Percentiles rank a stretch among this genome's conserved stretches.
These are phyloP conservation scores for Penicillium lividum DNA, from an alignment of 495 filamentous ascomycete genomes.

Conservation along the genomic window DNA sequence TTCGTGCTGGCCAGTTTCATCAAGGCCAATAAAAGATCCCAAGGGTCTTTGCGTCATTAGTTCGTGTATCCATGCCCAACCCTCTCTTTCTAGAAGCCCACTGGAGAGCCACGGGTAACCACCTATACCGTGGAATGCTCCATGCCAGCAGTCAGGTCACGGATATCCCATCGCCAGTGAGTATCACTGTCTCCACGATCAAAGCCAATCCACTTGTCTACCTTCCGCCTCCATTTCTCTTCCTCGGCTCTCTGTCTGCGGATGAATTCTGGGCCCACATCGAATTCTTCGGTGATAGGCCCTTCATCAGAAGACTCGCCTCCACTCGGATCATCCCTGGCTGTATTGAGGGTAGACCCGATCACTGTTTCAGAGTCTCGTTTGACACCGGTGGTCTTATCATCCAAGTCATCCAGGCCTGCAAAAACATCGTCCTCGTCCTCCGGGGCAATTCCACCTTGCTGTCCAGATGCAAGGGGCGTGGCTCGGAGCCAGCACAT, in stretches of 20 bases:
- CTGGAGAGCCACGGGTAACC: no score
- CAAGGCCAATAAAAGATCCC: slow-evolving; percentile 14
- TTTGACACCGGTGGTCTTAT: slow-evolving; percentile 48
- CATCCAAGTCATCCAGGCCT: slow-evolving; percentile 67
- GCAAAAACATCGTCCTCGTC: slow-evolving; percentile 79
- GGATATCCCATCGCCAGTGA: slow-evolving; percentile 59
- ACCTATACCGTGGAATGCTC: neutral
- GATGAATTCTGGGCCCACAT: slow-evolving; percentile 94
- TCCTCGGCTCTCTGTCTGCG: slow-evolving; percentile 87
- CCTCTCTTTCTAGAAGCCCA: neutral
- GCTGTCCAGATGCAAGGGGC: slow-evolving; percentile 35
- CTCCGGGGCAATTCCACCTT: slow-evolving; percentile 31
- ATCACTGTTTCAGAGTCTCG: slow-evolving; percentile 29
- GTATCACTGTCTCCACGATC: slow-evolving; percentile 43
- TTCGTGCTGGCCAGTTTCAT: slow-evolving; percentile 29
- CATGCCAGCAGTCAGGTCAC: slow-evolving; percentile 40
- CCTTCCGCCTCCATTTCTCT: slow-evolving; percentile 82
- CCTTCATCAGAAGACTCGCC: slow-evolving; percentile 64
- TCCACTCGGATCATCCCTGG: slow-evolving; percentile 56
- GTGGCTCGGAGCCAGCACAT: slow-evolving; percentile 92
- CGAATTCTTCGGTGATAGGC: slow-evolving; percentile 93
- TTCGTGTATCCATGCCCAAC: slow-evolving; percentile 24
- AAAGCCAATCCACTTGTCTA: slow-evolving; percentile 69
- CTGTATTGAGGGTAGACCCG: slow-evolving; percentile 33
- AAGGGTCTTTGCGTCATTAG: slow-evolving; percentile 30